A percentile compares a stretch with the other conserved stretches of the same genome.
Conservation (phyloP, 179 eudicot genomes). For the Gypsophila paniculata region DNA sequence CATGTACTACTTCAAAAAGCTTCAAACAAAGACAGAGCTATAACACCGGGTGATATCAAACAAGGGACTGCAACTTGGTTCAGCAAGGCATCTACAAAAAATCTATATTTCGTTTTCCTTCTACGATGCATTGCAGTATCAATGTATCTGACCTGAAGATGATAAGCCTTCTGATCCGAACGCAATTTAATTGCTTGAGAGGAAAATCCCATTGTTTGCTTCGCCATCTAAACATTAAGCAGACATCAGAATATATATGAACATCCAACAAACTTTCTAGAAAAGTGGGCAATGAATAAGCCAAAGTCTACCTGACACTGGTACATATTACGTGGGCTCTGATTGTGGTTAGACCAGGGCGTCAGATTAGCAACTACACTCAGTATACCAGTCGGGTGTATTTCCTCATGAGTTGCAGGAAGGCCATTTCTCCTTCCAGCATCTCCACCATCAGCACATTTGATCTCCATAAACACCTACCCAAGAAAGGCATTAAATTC, state of each 20-base stretch:
- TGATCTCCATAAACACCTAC: constrained; percentile 88
- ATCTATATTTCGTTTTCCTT: neutral
- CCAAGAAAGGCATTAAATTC: neutral
- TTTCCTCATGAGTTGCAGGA: constrained; percentile 95
- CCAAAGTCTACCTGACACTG: constrained; percentile 78
- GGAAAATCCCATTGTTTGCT: constrained; percentile 93
- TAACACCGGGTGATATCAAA: neutral
- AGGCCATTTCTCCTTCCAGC: constrained; percentile 58
- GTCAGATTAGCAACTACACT: constrained; percentile 88
- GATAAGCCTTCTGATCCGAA: constrained; percentile 90
- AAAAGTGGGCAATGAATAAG: neutral
- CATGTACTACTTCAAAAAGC: neutral
- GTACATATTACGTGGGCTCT: constrained; percentile 99
- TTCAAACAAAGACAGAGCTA: constrained; percentile 3
- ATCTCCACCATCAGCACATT: constrained; percentile 90
- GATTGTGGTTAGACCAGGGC: constrained; percentile 98
- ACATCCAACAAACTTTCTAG: neutral
- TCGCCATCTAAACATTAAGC: constrained; percentile 64
- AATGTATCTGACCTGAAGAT: constrained; percentile 65
- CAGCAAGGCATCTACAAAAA: neutral
- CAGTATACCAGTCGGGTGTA: constrained; percentile 82
- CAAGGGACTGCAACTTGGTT: neutral
- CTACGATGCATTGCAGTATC: neutral
- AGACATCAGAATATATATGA: neutral
- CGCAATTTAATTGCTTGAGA: constrained; percentile 68